Conservation (phyloP, 805 yeast genomes). For the Debaryomyces castellii region DNA sequence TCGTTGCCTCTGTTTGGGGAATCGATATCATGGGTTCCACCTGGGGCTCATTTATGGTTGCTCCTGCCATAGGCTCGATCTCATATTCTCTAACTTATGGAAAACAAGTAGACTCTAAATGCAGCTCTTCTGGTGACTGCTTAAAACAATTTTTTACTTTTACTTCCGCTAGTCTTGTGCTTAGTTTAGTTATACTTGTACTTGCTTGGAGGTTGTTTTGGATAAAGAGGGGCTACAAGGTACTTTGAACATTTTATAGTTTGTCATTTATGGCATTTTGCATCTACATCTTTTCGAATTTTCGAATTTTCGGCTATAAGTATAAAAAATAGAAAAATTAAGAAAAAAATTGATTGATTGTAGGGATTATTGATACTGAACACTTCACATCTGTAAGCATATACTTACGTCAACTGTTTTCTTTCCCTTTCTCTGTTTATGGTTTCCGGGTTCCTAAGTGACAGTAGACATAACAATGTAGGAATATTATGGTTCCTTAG, state of each 20-base stretch:
- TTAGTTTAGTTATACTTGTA: constrained; percentile 23
- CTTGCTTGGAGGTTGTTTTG: constrained; percentile 30
- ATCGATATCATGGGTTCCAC: constrained; percentile 84
- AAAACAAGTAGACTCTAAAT: constrained; percentile 47
- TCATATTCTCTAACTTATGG: constrained; percentile 73
- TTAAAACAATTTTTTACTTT: constrained; percentile 26
- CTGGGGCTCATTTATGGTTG: constrained; percentile 87
- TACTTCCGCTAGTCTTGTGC: constrained; percentile 22
- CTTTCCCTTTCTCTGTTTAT: too few relatives aligned
- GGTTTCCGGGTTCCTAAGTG: too few relatives aligned
- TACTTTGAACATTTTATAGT: constrained; percentile 13
- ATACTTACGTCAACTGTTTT: too few relatives aligned
- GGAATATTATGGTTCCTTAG: too few relatives aligned
- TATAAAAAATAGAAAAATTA: background rate
- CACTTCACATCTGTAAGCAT: too few relatives aligned
- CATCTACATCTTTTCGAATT: background rate
- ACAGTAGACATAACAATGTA: too few relatives aligned
- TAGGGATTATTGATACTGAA: too few relatives aligned
- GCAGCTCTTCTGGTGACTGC: constrained; percentile 14
- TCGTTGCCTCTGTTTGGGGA: constrained; percentile 85
- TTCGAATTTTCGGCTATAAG: too few relatives aligned
- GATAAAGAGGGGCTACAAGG: constrained; percentile 26
- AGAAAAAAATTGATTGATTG: too few relatives aligned
- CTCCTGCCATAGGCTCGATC: constrained; percentile 82
- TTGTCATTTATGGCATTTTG: background rate